Percentiles rank a stretch among this genome's conserved stretches.
phyloP scores from a whole-genome alignment of 2,329 filamentous ascomycete species.

The Tolypocladium amazonense region DNA sequence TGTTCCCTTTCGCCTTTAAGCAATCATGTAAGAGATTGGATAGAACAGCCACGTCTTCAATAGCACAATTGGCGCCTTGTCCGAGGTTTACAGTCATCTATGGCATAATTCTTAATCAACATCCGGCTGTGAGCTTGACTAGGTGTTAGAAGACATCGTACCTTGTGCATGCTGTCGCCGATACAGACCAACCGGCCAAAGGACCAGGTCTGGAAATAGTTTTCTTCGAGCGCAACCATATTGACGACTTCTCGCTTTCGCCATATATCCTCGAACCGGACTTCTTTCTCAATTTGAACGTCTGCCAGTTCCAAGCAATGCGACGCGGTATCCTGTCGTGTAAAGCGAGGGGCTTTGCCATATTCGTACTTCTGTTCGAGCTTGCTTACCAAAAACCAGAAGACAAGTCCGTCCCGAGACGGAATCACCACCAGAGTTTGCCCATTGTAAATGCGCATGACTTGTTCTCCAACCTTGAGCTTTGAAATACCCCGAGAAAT shows the following conservation, averaged over 20 bases:
- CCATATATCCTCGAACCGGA: slow-evolving; percentile 1
- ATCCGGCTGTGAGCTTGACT: not conserved
- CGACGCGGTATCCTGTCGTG: not conserved
- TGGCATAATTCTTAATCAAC: not conserved
- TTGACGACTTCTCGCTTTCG: not conserved
- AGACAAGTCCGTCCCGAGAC: not conserved
- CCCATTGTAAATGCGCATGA: not conserved
- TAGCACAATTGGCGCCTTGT: slow-evolving; percentile 2
- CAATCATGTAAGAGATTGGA: not conserved
- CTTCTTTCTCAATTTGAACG: not conserved
- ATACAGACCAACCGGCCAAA: slow-evolving; percentile 1
- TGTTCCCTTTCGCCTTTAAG: not conserved
- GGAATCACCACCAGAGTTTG: not conserved
- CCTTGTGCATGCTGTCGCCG: slow-evolving; percentile 3
- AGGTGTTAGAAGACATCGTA: not conserved
- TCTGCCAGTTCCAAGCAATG: not conserved
- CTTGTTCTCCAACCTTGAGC: slow-evolving; percentile 3
- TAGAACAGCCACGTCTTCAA: slow-evolving; percentile 1
- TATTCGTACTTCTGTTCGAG: not conserved
- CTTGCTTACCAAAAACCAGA: not conserved
- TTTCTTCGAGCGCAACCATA: slow-evolving; percentile 1
- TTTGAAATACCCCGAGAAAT: slow-evolving; percentile 16
- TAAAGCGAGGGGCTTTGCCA: not conserved
- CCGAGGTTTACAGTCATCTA: not conserved
- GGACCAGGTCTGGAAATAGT: not conserved